Conservation (phyloP, 169 alveolate species). For the Plasmodium gonderi region DNA sequence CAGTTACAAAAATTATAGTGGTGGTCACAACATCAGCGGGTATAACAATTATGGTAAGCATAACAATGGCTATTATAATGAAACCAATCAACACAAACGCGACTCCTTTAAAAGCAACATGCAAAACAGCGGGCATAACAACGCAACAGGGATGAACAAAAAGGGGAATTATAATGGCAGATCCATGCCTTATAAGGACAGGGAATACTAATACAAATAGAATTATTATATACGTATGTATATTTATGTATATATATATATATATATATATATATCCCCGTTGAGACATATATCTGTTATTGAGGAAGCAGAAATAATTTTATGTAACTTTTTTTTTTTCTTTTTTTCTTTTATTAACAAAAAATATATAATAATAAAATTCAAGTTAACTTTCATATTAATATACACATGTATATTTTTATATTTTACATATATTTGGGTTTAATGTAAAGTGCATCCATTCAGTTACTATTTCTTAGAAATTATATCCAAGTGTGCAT, state of each 20-base stretch:
- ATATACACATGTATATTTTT: neutral
- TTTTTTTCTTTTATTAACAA: neutral
- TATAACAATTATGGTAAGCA: neutral
- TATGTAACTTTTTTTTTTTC: neutral
- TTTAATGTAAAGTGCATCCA: conserved; percentile 25
- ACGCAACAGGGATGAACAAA: conserved; percentile 11
- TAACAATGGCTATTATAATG: neutral
- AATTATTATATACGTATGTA: neutral
- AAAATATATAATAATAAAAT: neutral
- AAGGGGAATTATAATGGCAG: conserved; percentile 29
- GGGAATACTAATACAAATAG: conserved; percentile 8
- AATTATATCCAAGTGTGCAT: neutral
- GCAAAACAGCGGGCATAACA: neutral
- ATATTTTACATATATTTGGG: neutral
- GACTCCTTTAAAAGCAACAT: conserved; percentile 18
- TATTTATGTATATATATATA: neutral
- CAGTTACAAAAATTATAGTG: neutral
- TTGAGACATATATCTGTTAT: neutral
- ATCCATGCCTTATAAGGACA: conserved; percentile 66
- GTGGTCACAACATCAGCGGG: neutral
- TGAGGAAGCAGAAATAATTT: neutral
- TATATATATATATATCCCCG: neutral
- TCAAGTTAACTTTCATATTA: neutral
- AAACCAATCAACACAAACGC: conserved; percentile 4
- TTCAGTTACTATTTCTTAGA: neutral